Percentiles rank a stretch among this genome's conserved stretches.
phyloP scores from a whole-genome alignment of 83 land plant species.

The Picea abies region DNA sequence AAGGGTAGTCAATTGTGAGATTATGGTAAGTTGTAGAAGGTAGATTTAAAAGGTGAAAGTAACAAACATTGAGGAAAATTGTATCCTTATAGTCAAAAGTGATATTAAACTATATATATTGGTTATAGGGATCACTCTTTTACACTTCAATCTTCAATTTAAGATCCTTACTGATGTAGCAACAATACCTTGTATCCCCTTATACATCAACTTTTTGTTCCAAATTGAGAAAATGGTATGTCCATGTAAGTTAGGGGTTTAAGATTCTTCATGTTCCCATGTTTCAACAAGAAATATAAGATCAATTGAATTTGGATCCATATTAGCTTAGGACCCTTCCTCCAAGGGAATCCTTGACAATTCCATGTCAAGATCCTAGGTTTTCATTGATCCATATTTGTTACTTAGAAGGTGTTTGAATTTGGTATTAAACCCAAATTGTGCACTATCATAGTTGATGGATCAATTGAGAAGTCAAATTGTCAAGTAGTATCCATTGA shows the following conservation, averaged over 20 bases:
- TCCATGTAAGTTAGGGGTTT: not conserved
- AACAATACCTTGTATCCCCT: not conserved
- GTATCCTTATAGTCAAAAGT: not conserved
- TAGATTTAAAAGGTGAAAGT: not conserved
- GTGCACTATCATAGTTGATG: no score
- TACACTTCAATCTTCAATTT: not conserved
- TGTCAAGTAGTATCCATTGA: no score
- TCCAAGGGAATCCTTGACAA: not conserved
- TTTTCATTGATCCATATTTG: not conserved
- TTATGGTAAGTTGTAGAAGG: not conserved
- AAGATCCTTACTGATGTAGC: not conserved
- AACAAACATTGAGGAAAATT: not conserved
- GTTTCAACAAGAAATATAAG: not conserved
- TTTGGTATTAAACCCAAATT: no score
- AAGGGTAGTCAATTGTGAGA: not conserved
- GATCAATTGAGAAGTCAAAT: no score
- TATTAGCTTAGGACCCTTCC: not conserved
- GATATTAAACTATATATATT: not conserved
- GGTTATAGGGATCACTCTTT: not conserved
- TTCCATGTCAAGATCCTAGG: not conserved
- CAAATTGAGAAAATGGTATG: not conserved
- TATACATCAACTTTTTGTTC: not conserved
- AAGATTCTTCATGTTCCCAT: not conserved
- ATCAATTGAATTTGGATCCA: not conserved
- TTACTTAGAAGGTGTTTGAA: no score